A percentile compares a stretch with the other conserved stretches of the same genome.
Evolutionary conservation across 352 stramenopile genomes (phyloP).

Genomic region (Pythium vanterpoolii): DNA sequence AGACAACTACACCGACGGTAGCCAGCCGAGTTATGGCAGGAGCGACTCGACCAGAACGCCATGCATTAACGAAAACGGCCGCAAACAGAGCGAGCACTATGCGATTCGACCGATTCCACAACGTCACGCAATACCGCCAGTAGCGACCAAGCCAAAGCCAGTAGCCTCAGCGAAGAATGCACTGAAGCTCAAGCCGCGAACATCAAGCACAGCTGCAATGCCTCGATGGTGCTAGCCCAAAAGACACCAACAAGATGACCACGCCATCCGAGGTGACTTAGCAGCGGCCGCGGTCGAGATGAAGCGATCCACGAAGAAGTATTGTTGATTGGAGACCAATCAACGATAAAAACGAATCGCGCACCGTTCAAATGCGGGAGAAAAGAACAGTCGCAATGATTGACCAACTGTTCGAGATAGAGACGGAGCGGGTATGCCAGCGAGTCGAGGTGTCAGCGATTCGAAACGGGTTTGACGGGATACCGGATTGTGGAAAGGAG

Average conservation of each 20-base stretch:
- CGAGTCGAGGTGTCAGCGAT: background rate
- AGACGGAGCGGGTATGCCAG: conserved; percentile 5
- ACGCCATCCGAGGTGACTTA: background rate
- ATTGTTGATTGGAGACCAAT: background rate
- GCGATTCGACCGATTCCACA: background rate
- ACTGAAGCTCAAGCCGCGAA: background rate
- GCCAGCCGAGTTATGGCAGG: background rate
- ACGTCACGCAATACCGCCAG: background rate
- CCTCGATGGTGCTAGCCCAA: background rate
- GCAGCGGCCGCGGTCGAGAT: background rate
- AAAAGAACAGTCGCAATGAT: background rate
- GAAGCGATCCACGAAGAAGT: background rate
- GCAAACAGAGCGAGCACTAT: background rate
- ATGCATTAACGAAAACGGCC: background rate
- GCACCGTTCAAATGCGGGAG: background rate
- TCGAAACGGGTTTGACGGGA: background rate
- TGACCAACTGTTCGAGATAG: conserved; percentile 1
- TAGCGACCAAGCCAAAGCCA: background rate
- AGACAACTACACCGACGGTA: background rate
- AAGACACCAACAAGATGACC: background rate
- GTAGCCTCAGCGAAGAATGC: background rate
- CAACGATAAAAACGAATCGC: background rate
- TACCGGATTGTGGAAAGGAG: background rate
- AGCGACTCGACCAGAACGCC: background rate
- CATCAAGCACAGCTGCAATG: background rate